phyloP scores from a whole-genome alignment of 805 yeast genomes.

The Candida nitratophila region DNA sequence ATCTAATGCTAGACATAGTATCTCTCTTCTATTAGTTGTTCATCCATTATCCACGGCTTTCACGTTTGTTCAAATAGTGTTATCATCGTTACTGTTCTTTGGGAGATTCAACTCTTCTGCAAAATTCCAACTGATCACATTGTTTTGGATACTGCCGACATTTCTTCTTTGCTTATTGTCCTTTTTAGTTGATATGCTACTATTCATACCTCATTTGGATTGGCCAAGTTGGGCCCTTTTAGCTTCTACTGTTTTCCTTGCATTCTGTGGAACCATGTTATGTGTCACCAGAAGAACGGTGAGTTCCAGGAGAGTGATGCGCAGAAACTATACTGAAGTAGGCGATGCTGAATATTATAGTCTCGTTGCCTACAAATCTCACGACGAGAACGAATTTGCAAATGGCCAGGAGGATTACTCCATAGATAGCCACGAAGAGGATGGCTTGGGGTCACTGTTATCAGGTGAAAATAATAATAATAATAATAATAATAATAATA shows the following conservation, averaged over 20 bases:
- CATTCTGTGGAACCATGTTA: conserved; percentile 54
- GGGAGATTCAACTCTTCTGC: conserved; percentile 26
- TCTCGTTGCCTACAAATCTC: conserved; percentile 8
- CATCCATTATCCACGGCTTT: conserved; percentile 60
- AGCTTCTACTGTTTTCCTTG: conserved; percentile 57
- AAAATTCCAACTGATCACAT: conserved; percentile 40
- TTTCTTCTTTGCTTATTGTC: conserved; percentile 66
- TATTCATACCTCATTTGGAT: conserved; percentile 67
- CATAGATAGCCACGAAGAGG: neutral
- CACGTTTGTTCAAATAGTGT: conserved; percentile 37
- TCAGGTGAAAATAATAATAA: too few species aligned
- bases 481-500: too few species aligned
- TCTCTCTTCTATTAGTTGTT: conserved; percentile 55
- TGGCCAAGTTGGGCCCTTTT: conserved; percentile 86
- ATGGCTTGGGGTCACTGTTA: neutral
- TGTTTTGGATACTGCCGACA: conserved; percentile 57
- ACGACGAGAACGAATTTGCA: conserved; percentile 1
- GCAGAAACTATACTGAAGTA: conserved; percentile 1
- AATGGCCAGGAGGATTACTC: neutral
- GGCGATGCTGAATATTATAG: conserved; percentile 7
- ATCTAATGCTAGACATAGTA: conserved; percentile 48
- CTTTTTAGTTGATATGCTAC: conserved; percentile 72
- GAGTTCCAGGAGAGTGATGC: conserved; percentile 32
- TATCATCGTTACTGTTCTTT: conserved; percentile 33
- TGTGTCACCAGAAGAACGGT: conserved; percentile 70